Evolutionary conservation across 73 alveolate genomes (phyloP).

Genomic region (Stentor coeruleus): DNA sequence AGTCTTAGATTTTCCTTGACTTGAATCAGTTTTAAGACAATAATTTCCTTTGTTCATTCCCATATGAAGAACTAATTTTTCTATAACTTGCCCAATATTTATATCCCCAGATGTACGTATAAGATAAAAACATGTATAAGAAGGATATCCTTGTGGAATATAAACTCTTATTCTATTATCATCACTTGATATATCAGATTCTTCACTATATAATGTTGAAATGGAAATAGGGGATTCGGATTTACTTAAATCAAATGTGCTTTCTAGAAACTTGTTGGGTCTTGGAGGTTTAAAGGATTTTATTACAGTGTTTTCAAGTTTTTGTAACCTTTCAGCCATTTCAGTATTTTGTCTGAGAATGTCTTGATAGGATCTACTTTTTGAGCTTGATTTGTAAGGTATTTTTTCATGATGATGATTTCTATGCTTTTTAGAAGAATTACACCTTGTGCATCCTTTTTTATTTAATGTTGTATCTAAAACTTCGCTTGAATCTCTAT

Average conservation of each 20-base stretch:
- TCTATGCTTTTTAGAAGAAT: background rate
- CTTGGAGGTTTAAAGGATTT: background rate
- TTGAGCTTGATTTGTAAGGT: background rate
- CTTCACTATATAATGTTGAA: slow-evolving; percentile 14
- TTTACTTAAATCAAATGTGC: background rate
- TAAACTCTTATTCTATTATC: background rate
- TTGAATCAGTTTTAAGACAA: no score
- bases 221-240: slow-evolving; percentile 15
- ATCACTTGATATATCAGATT: background rate
- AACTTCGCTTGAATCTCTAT: background rate
- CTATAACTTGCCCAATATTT: background rate
- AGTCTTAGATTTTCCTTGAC: no score
- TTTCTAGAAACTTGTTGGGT: background rate
- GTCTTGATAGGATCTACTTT: background rate
- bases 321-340: background rate
- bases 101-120: background rate
- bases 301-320: slow-evolving; percentile 1
- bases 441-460: background rate
- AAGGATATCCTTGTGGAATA: slow-evolving; percentile 16
- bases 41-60: no score
- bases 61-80: background rate
- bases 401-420: background rate
- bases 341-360: background rate
- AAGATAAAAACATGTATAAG: background rate
- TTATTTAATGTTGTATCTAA: background rate